phyloP scores from a whole-genome alignment of 2,329 filamentous ascomycete species.

The Aspergillus amoenus region DNA sequence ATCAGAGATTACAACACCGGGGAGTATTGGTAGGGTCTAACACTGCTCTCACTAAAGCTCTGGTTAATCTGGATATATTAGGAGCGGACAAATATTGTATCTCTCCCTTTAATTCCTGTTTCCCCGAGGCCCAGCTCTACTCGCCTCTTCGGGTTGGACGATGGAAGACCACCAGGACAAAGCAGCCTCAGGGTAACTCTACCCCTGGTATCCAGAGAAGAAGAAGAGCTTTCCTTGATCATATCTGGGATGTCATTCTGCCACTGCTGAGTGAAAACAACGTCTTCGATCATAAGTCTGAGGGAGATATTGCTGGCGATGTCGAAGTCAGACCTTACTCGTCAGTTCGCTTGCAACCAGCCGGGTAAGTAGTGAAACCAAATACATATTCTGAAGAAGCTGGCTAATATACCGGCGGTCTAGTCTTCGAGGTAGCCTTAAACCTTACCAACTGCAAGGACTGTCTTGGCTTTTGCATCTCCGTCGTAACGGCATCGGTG shows the following conservation, averaged over 20 bases:
- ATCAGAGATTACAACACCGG: not conserved
- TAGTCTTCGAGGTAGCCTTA: conserved; percentile 49
- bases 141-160: not conserved
- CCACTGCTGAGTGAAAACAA: not conserved
- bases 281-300: not conserved
- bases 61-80: not conserved
- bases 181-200: not conserved
- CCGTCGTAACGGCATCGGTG: conserved; percentile 24
- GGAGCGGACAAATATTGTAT: not conserved
- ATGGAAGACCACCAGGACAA: not conserved
- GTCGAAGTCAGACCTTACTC: not conserved
- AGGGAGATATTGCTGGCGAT: not conserved
- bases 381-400: not conserved
- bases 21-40: not conserved
- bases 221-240: not conserved
- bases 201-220: not conserved
- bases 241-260: not conserved
- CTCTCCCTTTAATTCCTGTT: not conserved
- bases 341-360: not conserved
- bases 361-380: not conserved
- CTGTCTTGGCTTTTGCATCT: conserved; percentile 50
- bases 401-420: not conserved
- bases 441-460: conserved; percentile 53
- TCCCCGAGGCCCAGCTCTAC: not conserved
- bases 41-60: not conserved